Percentiles rank a stretch among this genome's conserved stretches.
Evolutionary conservation across 208 protist genomes (phyloP).

Genomic region (Entamoeba invadens): DNA sequence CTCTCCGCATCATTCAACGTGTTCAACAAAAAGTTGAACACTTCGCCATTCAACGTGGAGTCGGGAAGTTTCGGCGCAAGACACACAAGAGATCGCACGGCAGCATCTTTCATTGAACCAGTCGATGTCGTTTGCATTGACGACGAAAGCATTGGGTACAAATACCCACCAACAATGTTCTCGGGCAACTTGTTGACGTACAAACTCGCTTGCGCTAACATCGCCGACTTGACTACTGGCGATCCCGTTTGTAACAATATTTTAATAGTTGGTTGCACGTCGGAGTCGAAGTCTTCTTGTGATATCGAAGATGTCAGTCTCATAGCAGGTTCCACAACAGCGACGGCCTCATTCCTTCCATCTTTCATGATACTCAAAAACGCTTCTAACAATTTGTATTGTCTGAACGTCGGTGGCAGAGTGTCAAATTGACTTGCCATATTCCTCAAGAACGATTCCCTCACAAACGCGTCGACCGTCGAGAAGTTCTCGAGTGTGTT

Average conservation of each 20-base stretch:
- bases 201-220: background rate
- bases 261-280: background rate
- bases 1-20: background rate
- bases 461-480: background rate
- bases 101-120: background rate
- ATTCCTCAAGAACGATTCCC: background rate
- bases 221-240: background rate
- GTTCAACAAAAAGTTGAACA: background rate
- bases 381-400: background rate
- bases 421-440: background rate
- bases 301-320: background rate
- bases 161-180: background rate
- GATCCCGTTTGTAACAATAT: background rate
- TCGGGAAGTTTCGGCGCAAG: background rate
- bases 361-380: background rate
- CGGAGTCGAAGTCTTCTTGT: background rate
- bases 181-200: background rate
- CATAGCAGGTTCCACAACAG: background rate
- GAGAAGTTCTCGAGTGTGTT: background rate
- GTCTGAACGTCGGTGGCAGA: background rate
- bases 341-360: background rate
- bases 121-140: background rate
- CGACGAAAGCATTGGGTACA: background rate
- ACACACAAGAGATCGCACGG: background rate
- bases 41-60: background rate